Percentiles rank a stretch among this genome's conserved stretches.
These are phyloP conservation scores for Lenwebbia sp. DNA, from an alignment of 345 rosid genomes.

Conservation along the genomic window DNA sequence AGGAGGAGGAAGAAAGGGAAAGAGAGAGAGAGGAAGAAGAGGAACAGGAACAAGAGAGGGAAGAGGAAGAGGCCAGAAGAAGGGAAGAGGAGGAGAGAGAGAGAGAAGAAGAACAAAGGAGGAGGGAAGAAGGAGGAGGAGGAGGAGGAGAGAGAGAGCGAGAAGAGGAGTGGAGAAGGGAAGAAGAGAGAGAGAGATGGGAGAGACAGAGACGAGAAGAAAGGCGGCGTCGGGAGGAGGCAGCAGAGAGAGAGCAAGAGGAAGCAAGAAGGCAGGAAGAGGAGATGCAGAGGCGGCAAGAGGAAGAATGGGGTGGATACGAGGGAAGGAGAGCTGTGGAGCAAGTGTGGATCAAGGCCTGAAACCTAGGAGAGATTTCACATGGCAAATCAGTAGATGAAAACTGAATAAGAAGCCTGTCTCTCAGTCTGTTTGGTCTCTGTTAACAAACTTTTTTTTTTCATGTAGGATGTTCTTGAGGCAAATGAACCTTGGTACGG, in stretches of 20 bases:
- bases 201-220: neutral
- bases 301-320: constrained; percentile 6
- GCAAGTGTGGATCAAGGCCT: neutral
- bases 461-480: neutral
- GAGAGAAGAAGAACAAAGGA: neutral
- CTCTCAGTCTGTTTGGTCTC: neutral
- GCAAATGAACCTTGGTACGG: neutral
- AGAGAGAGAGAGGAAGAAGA: neutral
- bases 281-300: neutral
- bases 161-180: neutral
- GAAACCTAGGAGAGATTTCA: neutral
- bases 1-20: neutral
- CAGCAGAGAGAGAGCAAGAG: neutral
- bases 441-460: neutral
- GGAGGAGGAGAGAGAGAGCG: neutral
- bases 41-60: neutral
- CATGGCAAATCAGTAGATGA: neutral
- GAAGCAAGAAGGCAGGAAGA: neutral
- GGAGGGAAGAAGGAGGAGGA: neutral
- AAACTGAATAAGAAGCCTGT: neutral
- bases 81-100: neutral
- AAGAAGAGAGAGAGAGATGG: neutral
- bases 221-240: neutral
- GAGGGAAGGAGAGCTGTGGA: neutral
- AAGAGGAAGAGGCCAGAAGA: neutral